Evolutionary conservation across 768 basidiomycete species (phyloP), one percentile per base, ranked within the genome.

Genomic region (Boletus tylopilopsis): DNA sequence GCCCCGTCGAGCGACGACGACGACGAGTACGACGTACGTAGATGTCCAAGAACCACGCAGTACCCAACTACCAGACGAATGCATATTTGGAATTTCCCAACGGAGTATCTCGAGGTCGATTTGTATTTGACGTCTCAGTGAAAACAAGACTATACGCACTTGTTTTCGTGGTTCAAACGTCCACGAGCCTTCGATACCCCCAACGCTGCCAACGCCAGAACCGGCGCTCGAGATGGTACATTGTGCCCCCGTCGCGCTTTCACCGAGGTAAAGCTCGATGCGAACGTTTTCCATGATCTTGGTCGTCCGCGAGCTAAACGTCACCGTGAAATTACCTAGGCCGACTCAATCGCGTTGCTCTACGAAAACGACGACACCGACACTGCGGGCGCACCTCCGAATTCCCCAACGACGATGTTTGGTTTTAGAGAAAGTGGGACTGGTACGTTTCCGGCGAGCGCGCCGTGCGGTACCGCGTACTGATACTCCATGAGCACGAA

Each of bases 401-500:
- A 70, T 25, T 68, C 67, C 27, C 55, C 59, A 15, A 68, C 47
- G 24, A 49, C 50, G 30, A 68, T 57, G n/a, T 64, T 71, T 10
- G 74, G 63, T 64, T 81, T 81, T 53, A 84, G 61, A 24, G 72
- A 51, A 56, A 81, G 71, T 18, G 81, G 76, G 30, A 82, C 60
- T 10, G 80, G 73, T n/a, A 81, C 71, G 35, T 71, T 73, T 30
- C 79, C 76, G 42, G 71, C 73, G 19, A 68, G 35, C 47, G 56
- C 52, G 41, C 50, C 47, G 18, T 62, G 55, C n/a, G 66, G 70
- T 36, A 77, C 71, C 10, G 73, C 66, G 63, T 83, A 87, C 23
- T 87, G 86, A 62, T 96, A 97, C 56, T 93, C 88, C 62, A 86
- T 79, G 18, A 96, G 74, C 8, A 78, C 78, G 69, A 96, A 97